These are phyloP conservation scores for Chrysosporium queenslandicum DNA, from an alignment of 2,329 filamentous ascomycete species.

Conservation along the genomic window DNA sequence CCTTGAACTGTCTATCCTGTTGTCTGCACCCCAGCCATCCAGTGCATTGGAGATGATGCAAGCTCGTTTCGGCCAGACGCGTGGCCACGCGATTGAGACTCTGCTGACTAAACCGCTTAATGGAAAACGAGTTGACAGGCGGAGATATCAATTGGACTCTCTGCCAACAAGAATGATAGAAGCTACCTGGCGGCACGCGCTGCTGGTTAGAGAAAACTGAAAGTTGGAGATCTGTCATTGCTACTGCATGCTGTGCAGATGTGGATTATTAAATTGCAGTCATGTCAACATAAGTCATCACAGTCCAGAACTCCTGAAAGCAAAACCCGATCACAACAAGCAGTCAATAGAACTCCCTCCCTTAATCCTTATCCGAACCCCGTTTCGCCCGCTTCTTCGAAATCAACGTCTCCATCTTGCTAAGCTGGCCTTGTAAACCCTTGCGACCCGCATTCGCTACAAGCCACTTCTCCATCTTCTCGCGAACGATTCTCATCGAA, in stretches of 20 bases:
- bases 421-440: slow-evolving; percentile 46
- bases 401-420: slow-evolving; percentile 59
- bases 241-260: no score
- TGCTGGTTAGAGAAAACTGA: no score
- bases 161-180: no score
- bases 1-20: neutral
- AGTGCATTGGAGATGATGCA: no score
- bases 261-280: no score
- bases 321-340: neutral
- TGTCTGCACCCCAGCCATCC: no score
- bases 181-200: no score
- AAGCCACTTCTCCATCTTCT: slow-evolving; percentile 76
- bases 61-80: neutral
- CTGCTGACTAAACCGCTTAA: neutral
- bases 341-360: neutral
- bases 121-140: neutral
- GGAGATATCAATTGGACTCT: no score
- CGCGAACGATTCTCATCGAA: slow-evolving; percentile 58
- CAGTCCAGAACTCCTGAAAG: neutral
- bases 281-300: slow-evolving; percentile 1
- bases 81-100: neutral
- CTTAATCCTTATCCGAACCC: slow-evolving; percentile 1
- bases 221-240: no score
- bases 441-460: slow-evolving; percentile 74
- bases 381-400: slow-evolving; percentile 39